Conservation (phyloP, 176 grass and related monocot species). For the Echinochloa phyllopogon region DNA sequence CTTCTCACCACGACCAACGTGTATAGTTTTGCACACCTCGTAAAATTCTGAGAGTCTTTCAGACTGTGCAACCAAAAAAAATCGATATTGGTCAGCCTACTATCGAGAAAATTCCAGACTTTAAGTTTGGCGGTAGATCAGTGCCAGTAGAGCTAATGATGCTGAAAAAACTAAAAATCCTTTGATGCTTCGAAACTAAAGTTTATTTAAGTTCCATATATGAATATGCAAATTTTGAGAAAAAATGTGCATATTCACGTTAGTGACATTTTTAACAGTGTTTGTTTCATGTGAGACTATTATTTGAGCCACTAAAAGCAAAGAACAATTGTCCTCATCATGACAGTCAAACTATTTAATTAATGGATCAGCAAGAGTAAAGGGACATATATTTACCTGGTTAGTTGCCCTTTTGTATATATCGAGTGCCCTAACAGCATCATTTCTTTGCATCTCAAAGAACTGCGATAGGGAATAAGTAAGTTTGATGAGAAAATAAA, state of each 20-base stretch:
- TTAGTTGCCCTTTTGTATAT: constrained; percentile 95
- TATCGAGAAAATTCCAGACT: constrained; percentile 1
- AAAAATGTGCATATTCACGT: neutral
- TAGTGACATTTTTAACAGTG: neutral
- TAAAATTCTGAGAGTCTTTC: constrained; percentile 95
- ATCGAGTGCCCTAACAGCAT: constrained; percentile 94
- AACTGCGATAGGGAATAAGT: constrained; percentile 69
- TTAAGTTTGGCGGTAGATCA: constrained; percentile 25
- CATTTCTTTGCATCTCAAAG: constrained; percentile 97
- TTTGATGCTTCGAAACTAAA: neutral
- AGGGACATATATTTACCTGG: constrained; percentile 62
- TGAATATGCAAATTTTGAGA: neutral
- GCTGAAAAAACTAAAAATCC: constrained; percentile 10
- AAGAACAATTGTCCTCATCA: neutral
- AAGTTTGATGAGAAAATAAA: constrained; percentile 35
- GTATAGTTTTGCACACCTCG: constrained; percentile 97
- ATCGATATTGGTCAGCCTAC: neutral
- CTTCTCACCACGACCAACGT: constrained; percentile 83
- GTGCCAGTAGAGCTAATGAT: neutral
- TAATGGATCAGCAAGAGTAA: neutral
- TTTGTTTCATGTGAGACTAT: neutral
- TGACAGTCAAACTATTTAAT: neutral
- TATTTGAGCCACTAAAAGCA: neutral
- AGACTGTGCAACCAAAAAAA: constrained; percentile 53
- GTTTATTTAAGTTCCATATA: neutral